Conservation (phyloP, 2,329 filamentous ascomycete species). For the Laburnicola sp. region DNA sequence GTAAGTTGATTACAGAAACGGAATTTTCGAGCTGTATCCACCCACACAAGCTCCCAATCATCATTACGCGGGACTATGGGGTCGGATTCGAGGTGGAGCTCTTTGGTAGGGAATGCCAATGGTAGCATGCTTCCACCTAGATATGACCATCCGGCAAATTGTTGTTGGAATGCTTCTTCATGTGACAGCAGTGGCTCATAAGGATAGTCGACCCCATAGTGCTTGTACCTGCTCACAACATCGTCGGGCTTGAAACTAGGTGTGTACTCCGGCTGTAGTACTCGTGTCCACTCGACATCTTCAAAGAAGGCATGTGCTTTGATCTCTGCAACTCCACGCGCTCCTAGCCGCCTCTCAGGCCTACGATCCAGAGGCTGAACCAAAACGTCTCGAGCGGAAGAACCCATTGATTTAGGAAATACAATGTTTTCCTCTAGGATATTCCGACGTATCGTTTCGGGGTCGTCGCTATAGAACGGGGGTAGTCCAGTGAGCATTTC, state of each 20-base stretch:
- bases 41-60: neutral
- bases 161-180: neutral
- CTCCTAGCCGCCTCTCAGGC: slow-evolving; percentile 87
- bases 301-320: slow-evolving; percentile 90
- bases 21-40: neutral
- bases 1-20: neutral
- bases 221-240: neutral
- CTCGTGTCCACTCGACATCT: slow-evolving; percentile 85
- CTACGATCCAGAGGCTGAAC: slow-evolving; percentile 92
- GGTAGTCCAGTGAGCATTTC: slow-evolving; percentile 99
- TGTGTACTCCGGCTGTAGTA: slow-evolving; percentile 83
- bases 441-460: slow-evolving; percentile 99
- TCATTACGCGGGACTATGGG: neutral
- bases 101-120: neutral
- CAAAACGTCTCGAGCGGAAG: slow-evolving; percentile 70
- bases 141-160: neutral
- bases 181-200: neutral
- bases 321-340: slow-evolving; percentile 86
- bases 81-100: neutral
- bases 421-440: slow-evolving; percentile 96
- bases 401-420: slow-evolving; percentile 62
- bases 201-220: neutral
- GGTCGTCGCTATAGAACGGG: slow-evolving; percentile 96
- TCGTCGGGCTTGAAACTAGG: slow-evolving; percentile 82
- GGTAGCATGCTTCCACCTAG: neutral